A percentile compares a stretch with the other conserved stretches of the same genome.
Conservation (phyloP, 2,329 filamentous ascomycete species). For the Karstenula rhodostoma region DNA sequence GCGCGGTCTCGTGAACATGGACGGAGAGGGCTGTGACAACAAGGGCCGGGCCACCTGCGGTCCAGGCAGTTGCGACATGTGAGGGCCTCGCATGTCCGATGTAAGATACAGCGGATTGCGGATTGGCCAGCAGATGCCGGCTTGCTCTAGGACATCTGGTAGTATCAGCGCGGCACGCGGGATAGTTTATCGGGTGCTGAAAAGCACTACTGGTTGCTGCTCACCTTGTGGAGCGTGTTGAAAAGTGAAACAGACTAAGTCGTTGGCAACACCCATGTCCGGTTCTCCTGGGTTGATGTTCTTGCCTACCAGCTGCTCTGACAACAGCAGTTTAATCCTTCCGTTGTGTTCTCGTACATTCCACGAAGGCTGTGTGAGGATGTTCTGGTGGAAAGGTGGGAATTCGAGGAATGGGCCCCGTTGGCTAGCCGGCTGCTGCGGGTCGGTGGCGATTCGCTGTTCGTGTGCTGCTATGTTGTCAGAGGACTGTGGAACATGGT, state of each 20-base stretch:
- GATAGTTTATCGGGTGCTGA: not conserved
- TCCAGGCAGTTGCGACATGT: not conserved
- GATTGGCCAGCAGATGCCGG: slow-evolving; percentile 81
- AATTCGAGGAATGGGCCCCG: slow-evolving; percentile 66
- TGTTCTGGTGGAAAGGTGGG: slow-evolving; percentile 73
- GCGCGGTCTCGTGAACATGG: slow-evolving; percentile 18
- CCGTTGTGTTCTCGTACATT: slow-evolving; percentile 74
- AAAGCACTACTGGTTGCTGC: slow-evolving; percentile 27
- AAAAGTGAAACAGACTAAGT: slow-evolving; percentile 81
- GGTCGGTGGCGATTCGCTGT: slow-evolving; percentile 28
- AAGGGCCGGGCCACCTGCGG: slow-evolving; percentile 23
- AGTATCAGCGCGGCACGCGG: slow-evolving; percentile 21
- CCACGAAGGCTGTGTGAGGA: slow-evolving; percentile 76
- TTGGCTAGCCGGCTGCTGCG: slow-evolving; percentile 64
- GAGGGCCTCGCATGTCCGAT: slow-evolving; percentile 7
- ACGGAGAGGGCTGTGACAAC: slow-evolving; percentile 17
- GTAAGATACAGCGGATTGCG: slow-evolving; percentile 40
- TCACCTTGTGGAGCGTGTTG: slow-evolving; percentile 82
- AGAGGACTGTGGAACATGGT: slow-evolving; percentile 46
- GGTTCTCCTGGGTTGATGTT: slow-evolving; percentile 26
- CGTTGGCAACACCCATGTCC: slow-evolving; percentile 71
- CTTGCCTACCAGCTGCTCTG: slow-evolving; percentile 68
- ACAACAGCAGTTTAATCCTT: slow-evolving; percentile 78
- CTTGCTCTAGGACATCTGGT: slow-evolving; percentile 74
- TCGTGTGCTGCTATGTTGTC: slow-evolving; percentile 37